These are phyloP conservation scores for Conticribra guillardii DNA, from an alignment of 108 stramenopile species.

Conservation along the genomic window DNA sequence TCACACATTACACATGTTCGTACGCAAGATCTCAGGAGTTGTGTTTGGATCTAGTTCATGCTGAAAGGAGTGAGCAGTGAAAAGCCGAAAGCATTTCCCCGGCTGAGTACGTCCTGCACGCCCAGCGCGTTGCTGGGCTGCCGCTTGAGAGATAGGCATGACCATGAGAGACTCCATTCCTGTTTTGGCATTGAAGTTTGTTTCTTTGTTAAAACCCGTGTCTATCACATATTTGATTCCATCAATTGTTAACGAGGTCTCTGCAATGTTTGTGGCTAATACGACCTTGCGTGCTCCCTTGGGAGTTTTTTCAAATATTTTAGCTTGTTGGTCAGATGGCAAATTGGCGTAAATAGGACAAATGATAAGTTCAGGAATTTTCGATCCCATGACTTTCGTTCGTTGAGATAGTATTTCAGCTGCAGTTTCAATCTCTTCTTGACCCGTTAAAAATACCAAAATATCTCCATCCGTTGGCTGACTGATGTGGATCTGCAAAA, in stretches of 20 bases:
- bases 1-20: slow-evolving; percentile 99
- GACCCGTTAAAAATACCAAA: slow-evolving; percentile 98
- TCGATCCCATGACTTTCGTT: slow-evolving; percentile 84
- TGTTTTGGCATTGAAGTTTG: slow-evolving; percentile 93
- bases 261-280: slow-evolving; percentile 98
- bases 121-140: slow-evolving; percentile 94
- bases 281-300: slow-evolving; percentile 96
- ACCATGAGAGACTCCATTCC: slow-evolving; percentile 98
- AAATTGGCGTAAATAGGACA: slow-evolving; percentile 98
- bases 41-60: slow-evolving; percentile 98
- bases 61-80: slow-evolving; percentile 97
- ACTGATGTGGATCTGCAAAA: slow-evolving; percentile 97
- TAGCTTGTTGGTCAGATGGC: slow-evolving; percentile 99
- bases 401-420: slow-evolving; percentile 91
- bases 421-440: slow-evolving; percentile 99
- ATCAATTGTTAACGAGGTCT: slow-evolving; percentile 96
- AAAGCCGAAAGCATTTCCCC: slow-evolving; percentile 99
- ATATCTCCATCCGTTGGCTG: slow-evolving; percentile 97
- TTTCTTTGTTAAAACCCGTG: slow-evolving; percentile 98
- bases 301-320: slow-evolving; percentile 97
- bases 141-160: slow-evolving; percentile 97
- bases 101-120: slow-evolving; percentile 96
- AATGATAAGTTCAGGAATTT: slow-evolving; percentile 96
- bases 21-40: slow-evolving; percentile 97
- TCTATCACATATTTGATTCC: slow-evolving; percentile 99